These are phyloP conservation scores for Phytophthora colocasiae DNA, from an alignment of 352 stramenopile species.

Conservation along the genomic window DNA sequence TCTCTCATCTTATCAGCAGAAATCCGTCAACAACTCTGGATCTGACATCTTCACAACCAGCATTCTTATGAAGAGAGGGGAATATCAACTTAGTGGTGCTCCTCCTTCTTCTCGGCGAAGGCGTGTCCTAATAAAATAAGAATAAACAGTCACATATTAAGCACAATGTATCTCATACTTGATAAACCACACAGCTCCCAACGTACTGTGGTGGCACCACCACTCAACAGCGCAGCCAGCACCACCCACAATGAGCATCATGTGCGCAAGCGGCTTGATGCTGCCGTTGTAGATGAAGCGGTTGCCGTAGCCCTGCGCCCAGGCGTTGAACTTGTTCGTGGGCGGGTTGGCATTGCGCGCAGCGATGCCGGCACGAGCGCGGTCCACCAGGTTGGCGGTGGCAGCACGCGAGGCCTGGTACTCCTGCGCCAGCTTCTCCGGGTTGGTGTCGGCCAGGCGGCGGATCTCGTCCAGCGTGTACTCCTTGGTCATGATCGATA, in stretches of 20 bases:
- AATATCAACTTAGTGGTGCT: constrained; percentile 63
- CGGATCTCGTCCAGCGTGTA: constrained; percentile 86
- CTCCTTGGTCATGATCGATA: constrained; percentile 64
- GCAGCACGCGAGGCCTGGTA: constrained; percentile 71
- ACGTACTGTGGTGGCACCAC: constrained; percentile 75
- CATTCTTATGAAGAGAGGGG: constrained; percentile 15
- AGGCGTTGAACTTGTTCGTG: constrained; percentile 68
- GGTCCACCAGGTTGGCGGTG: constrained; percentile 71
- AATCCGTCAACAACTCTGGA: background rate
- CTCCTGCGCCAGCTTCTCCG: constrained; percentile 73
- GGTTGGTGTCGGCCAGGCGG: constrained; percentile 75
- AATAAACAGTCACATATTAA: constrained; percentile 7
- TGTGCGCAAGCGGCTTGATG: constrained; percentile 74
- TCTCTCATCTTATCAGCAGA: constrained; percentile 17
- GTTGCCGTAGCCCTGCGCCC: constrained; percentile 76
- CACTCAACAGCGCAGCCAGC: constrained; percentile 67
- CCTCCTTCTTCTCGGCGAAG: constrained; percentile 55
- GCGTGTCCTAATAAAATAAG: constrained; percentile 48
- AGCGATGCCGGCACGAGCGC: constrained; percentile 69
- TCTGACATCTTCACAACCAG: constrained; percentile 10
- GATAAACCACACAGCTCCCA: background rate
- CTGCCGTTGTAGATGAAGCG: constrained; percentile 82
- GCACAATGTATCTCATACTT: constrained; percentile 10
- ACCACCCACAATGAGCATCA: constrained; percentile 74
- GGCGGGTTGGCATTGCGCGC: constrained; percentile 61